Evolutionary conservation across 2,329 filamentous ascomycete species (phyloP).

Genomic region (Chaetomium olivaceum): DNA sequence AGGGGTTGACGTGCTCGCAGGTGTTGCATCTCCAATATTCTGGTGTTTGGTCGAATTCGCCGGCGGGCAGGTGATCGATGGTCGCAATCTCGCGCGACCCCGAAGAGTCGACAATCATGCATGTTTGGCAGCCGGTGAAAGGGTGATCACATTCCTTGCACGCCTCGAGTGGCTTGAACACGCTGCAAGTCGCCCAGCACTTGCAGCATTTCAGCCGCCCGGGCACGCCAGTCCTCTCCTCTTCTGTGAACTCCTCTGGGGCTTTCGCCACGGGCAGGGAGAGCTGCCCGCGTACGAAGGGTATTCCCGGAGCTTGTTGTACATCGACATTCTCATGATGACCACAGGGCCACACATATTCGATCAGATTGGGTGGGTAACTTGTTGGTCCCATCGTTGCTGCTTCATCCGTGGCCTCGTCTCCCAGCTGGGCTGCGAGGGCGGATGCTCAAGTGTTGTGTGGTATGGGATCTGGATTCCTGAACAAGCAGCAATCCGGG

Average conservation of each 20-base stretch:
- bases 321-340: slow-evolving; percentile 25
- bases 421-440: neutral
- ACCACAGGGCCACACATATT: slow-evolving; percentile 30
- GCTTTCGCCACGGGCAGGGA: slow-evolving; percentile 25
- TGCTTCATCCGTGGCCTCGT: slow-evolving; percentile 6
- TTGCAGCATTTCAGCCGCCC: slow-evolving; percentile 25
- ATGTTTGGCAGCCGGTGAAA: slow-evolving; percentile 22
- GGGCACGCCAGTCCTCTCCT: slow-evolving; percentile 24
- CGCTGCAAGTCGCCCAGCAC: slow-evolving; percentile 25
- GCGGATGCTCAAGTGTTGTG: neutral
- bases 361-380: slow-evolving; percentile 22
- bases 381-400: slow-evolving; percentile 17
- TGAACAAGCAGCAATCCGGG: slow-evolving; percentile 7
- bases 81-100: slow-evolving; percentile 28
- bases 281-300: slow-evolving; percentile 23
- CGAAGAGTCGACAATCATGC: slow-evolving; percentile 24
- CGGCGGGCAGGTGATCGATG: slow-evolving; percentile 13
- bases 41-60: slow-evolving; percentile 30
- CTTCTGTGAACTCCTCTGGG: slow-evolving; percentile 24
- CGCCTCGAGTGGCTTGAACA: slow-evolving; percentile 23
- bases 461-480: neutral
- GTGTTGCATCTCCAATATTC: slow-evolving; percentile 26
- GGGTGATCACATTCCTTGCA: slow-evolving; percentile 27
- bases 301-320: slow-evolving; percentile 19
- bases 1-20: slow-evolving; percentile 26